Percentiles rank a stretch among this genome's conserved stretches.
These are phyloP conservation scores for Lactarius evosmus DNA, from an alignment of 768 basidiomycete genomes.

Conservation along the genomic window DNA sequence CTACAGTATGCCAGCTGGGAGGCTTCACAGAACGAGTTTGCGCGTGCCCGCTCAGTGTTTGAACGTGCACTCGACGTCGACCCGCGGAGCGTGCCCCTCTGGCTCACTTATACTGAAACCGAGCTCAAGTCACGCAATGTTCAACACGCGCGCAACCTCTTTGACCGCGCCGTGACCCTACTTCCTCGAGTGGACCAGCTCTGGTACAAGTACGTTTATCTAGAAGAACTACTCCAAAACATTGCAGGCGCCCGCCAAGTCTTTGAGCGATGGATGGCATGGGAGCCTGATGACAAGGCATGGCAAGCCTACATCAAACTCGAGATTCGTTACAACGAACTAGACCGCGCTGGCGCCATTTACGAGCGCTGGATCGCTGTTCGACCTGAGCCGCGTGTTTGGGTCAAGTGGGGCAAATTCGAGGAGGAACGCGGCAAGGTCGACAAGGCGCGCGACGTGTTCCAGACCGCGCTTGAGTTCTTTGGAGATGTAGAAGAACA, in stretches of 20 bases:
- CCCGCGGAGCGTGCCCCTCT: slow-evolving; percentile 82
- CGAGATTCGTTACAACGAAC: slow-evolving; percentile 89
- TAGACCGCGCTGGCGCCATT: slow-evolving; percentile 86
- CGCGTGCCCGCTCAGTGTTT: slow-evolving; percentile 90
- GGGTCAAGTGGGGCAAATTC: slow-evolving; percentile 65
- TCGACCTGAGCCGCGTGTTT: slow-evolving; percentile 59
- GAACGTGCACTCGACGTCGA: slow-evolving; percentile 98
- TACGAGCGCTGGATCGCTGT: slow-evolving; percentile 90
- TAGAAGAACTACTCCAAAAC: slow-evolving; percentile 95
- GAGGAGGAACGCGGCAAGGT: slow-evolving; percentile 58
- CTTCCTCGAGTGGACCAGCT: slow-evolving; percentile 95
- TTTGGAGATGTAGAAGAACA: slow-evolving; percentile 62
- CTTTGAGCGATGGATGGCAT: slow-evolving; percentile 99
- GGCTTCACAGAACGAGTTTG: slow-evolving; percentile 95
- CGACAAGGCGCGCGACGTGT: slow-evolving; percentile 64
- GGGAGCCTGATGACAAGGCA: slow-evolving; percentile 99
- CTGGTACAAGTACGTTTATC: slow-evolving; percentile 99
- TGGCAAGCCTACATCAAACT: slow-evolving; percentile 99
- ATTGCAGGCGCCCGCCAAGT: slow-evolving; percentile 95
- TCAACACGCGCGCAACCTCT: slow-evolving; percentile 94
- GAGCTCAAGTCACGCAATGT: slow-evolving; percentile 98
- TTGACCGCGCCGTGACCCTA: slow-evolving; percentile 94
- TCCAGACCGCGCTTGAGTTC: slow-evolving; percentile 64
- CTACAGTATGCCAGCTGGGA: slow-evolving; percentile 86
- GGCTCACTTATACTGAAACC: slow-evolving; percentile 95